Conservation (phyloP, 148 eudicot species). For the Rhododendron mucronatum region DNA sequence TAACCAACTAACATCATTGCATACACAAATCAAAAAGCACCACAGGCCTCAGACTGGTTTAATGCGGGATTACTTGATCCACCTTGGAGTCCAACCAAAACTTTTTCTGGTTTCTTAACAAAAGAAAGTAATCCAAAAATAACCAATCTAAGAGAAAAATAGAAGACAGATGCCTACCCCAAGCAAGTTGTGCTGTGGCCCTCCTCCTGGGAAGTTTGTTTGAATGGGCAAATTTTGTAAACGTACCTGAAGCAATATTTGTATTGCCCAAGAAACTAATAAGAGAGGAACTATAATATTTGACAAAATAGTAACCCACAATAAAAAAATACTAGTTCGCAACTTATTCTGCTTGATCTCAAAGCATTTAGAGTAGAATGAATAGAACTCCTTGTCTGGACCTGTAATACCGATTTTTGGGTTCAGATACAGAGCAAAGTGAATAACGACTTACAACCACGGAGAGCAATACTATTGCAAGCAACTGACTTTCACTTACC, state of each 20-base stretch:
- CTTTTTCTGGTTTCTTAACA: neutral
- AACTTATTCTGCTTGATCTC: conserved; percentile 93
- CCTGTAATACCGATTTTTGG: conserved; percentile 44
- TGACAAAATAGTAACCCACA: neutral
- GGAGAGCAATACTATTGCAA: neutral
- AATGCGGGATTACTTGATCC: neutral
- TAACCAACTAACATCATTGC: neutral
- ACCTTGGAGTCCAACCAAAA: neutral
- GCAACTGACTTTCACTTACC: conserved; percentile 41
- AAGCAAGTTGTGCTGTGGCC: conserved; percentile 81
- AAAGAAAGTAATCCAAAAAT: neutral
- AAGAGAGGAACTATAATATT: neutral
- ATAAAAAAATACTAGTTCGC: conserved; percentile 10
- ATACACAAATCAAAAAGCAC: neutral
- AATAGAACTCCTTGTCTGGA: conserved; percentile 85
- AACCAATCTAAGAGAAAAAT: conserved; percentile 1
- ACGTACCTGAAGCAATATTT: conserved; percentile 57
- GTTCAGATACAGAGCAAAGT: conserved; percentile 9
- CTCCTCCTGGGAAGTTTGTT: conserved; percentile 85
- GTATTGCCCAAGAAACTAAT: conserved; percentile 8
- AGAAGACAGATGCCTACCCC: conserved; percentile 52
- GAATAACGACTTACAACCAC: neutral
- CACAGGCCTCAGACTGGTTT: neutral
- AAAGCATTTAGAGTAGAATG: conserved; percentile 82
- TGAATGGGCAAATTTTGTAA: conserved; percentile 89